Conservation (phyloP, 2,329 filamentous ascomycete species). For the Geosmithia putterillii region DNA sequence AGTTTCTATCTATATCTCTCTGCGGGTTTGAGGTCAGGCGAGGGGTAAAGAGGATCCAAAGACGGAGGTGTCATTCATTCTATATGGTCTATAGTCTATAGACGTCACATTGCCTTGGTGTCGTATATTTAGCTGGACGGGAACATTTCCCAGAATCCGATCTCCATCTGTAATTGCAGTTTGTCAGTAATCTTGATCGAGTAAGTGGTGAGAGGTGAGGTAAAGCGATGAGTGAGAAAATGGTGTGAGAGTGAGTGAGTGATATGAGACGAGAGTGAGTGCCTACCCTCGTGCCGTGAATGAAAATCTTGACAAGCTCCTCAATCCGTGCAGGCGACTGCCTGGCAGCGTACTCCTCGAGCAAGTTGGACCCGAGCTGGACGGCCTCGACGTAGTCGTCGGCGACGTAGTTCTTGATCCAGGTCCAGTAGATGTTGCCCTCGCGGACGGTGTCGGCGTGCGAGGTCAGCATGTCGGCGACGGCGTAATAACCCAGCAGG, state of each 20-base stretch:
- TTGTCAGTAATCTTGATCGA: too few relatives aligned
- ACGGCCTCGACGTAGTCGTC: conserved; percentile 70
- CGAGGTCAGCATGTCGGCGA: conserved; percentile 57
- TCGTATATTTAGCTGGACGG: conserved; percentile 19
- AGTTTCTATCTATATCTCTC: too few relatives aligned
- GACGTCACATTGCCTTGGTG: neutral
- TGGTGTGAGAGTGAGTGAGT: conserved; percentile 1
- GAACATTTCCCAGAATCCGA: conserved; percentile 44
- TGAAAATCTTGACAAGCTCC: conserved; percentile 72
- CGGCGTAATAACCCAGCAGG: conserved; percentile 75
- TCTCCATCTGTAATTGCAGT: conserved; percentile 33
- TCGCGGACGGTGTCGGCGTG: conserved; percentile 47
- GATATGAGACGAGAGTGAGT: too few relatives aligned
- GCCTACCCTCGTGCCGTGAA: conserved; percentile 70
- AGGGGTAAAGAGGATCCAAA: too few relatives aligned
- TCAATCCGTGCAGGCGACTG: conserved; percentile 69
- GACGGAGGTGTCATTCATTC: too few relatives aligned
- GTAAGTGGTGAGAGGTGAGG: too few relatives aligned
- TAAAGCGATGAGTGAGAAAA: neutral
- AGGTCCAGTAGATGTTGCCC: conserved; percentile 72
- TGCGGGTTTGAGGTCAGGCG: too few relatives aligned
- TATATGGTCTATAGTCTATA: too few relatives aligned
- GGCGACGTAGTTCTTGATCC: conserved; percentile 82
- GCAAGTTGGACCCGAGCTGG: conserved; percentile 52
- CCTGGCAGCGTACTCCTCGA: conserved; percentile 62